Percentiles rank a stretch among this genome's conserved stretches.
Conservation (phyloP, 805 yeast species). For the Candida ovalis region DNA sequence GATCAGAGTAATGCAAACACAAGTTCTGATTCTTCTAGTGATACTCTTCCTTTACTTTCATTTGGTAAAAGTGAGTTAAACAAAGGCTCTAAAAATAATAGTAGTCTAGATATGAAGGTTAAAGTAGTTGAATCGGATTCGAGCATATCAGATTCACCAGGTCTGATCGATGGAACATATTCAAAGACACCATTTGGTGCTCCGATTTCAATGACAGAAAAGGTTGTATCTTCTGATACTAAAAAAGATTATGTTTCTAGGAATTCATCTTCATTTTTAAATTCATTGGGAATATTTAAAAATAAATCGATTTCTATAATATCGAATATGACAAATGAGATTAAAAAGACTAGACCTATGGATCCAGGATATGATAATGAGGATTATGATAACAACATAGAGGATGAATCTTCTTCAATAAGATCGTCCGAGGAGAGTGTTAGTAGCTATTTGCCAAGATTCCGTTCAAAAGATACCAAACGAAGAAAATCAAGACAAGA, state of each 20-base stretch:
- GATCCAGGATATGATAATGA: neutral
- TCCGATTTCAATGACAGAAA: neutral
- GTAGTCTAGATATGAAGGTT: neutral
- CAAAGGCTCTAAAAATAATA: neutral
- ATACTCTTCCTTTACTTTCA: conserved; percentile 1
- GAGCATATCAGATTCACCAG: conserved; percentile 1
- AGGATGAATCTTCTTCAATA: neutral
- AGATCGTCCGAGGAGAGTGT: conserved; percentile 6
- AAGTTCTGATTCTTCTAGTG: neutral
- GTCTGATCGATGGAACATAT: conserved; percentile 18
- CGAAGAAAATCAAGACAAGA: conserved; percentile 7
- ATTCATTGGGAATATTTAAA: conserved; percentile 7
- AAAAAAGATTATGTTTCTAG: neutral
- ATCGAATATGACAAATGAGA: conserved; percentile 18
- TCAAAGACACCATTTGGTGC: conserved; percentile 8
- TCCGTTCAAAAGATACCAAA: conserved; percentile 3
- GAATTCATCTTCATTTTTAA: conserved; percentile 5
- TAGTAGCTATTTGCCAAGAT: conserved; percentile 6
- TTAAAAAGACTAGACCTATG: conserved; percentile 6
- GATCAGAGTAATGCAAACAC: neutral
- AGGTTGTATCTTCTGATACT: neutral
- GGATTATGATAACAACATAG: neutral
- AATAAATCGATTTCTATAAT: conserved; percentile 16
- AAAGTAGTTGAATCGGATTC: neutral
- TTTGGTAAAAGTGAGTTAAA: neutral